Percentiles rank a stretch among this genome's conserved stretches.
These are phyloP conservation scores for Termitomyces sp. DNA, from an alignment of 768 basidiomycete species.

Conservation along the genomic window DNA sequence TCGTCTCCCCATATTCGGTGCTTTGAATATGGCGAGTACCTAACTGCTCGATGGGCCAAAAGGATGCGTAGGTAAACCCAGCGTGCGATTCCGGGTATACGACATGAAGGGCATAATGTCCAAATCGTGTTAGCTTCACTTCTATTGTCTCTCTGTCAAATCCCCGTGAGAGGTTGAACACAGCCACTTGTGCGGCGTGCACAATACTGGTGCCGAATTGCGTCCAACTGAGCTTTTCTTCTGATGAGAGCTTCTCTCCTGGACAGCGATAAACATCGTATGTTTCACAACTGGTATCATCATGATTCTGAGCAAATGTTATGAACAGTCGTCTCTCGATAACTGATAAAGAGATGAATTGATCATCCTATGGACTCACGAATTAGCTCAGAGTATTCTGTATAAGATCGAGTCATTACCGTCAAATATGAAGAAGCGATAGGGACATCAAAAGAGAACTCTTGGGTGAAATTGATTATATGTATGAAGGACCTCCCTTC, in stretches of 20 bases:
- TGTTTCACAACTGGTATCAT: background rate
- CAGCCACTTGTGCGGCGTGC: background rate
- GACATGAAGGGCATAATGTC: background rate
- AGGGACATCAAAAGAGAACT: background rate
- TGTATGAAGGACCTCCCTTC: background rate
- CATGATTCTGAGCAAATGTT: background rate
- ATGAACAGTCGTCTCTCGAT: background rate
- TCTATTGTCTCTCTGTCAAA: background rate
- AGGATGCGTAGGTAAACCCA: background rate
- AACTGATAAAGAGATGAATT: background rate
- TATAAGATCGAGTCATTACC: background rate
- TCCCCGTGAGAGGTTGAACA: background rate
- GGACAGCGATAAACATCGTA: constrained; percentile 1
- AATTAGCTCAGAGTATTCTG: background rate
- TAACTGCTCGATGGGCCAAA: background rate
- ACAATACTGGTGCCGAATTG: background rate
- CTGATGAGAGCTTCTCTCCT: background rate
- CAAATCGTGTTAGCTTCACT: background rate
- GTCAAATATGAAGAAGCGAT: background rate
- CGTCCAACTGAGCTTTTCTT: background rate
- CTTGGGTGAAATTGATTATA: constrained; percentile 1
- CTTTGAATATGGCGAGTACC: too few species aligned
- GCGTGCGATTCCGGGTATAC: background rate
- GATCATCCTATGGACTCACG: background rate
- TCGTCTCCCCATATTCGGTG: background rate